Conservation (phyloP, 805 yeast species). For the Myxozyma lipomycoides region DNA sequence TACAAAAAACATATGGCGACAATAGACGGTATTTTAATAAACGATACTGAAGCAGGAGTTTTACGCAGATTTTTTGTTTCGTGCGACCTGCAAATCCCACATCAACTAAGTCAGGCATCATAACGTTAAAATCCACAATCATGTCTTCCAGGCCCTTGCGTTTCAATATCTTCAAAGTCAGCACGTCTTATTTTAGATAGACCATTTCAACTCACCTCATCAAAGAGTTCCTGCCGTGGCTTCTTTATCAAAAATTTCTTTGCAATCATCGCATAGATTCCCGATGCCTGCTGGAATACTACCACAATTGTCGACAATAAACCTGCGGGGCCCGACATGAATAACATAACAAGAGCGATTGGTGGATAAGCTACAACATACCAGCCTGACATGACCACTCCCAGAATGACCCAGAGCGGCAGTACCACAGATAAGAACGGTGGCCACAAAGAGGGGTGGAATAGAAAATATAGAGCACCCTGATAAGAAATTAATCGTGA, state of each 20-base stretch:
- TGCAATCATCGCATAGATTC: conserved; percentile 11
- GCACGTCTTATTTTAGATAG: too few species aligned
- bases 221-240: conserved; percentile 16
- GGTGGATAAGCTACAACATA: conserved; percentile 22
- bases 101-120: conserved; percentile 35
- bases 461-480: conserved; percentile 19
- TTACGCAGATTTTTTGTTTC: conserved; percentile 1
- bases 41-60: conserved; percentile 10
- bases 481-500: not conserved
- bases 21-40: conserved; percentile 25
- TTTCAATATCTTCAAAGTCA: conserved; percentile 29
- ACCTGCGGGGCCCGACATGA: conserved; percentile 22
- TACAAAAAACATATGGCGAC: conserved; percentile 40
- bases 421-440: conserved; percentile 11
- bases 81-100: not conserved
- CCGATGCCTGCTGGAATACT: conserved; percentile 13
- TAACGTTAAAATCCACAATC: conserved; percentile 38
- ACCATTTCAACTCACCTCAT: conserved; percentile 7
- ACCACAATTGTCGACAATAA: conserved; percentile 10
- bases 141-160: conserved; percentile 42
- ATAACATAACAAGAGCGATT: conserved; percentile 4
- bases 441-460: conserved; percentile 26
- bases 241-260: conserved; percentile 12
- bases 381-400: conserved; percentile 8
- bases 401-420: conserved; percentile 12